These are phyloP conservation scores for Tylopilus intermedius DNA, from an alignment of 768 basidiomycete genomes.

Conservation along the genomic window DNA sequence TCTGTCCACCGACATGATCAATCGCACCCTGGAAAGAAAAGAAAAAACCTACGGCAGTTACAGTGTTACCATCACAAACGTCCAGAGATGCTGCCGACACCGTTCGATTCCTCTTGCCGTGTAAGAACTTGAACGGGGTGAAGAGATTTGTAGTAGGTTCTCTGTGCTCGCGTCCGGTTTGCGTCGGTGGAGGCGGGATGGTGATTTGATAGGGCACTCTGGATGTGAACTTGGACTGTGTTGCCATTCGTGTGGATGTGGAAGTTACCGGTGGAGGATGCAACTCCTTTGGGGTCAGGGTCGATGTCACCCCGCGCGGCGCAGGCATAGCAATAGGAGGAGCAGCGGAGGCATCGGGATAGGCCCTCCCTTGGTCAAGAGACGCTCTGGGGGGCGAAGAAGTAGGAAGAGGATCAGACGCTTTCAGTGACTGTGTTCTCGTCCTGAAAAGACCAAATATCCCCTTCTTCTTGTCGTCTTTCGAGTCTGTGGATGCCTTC, in stretches of 20 bases:
- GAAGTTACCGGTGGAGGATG: conserved; percentile 1
- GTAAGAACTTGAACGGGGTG: conserved; percentile 59
- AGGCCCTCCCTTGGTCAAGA: conserved; percentile 18
- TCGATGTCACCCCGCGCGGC: conserved; percentile 13
- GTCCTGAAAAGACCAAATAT: conserved; percentile 29
- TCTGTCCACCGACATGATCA: conserved; percentile 31
- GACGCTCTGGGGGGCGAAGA: conserved; percentile 18
- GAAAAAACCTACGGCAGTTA: conserved; percentile 45
- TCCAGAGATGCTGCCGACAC: conserved; percentile 73
- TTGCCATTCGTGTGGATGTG: conserved; percentile 5
- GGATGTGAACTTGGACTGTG: conserved; percentile 16
- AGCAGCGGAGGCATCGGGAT: conserved; percentile 5
- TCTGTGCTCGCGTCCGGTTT: conserved; percentile 31
- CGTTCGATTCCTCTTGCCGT: conserved; percentile 55
- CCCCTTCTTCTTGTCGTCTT: conserved; percentile 30
- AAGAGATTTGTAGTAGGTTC: conserved; percentile 46
- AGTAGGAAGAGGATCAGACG: conserved; percentile 20
- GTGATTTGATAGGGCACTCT: conserved; percentile 20
- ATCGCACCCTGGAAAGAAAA: not conserved
- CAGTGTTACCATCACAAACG: conserved; percentile 65
- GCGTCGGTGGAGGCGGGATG: conserved; percentile 33
- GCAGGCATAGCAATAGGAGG: conserved; percentile 2
- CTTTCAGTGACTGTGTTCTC: conserved; percentile 31
- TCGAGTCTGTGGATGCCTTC: conserved; percentile 28
- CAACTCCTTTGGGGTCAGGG: conserved; percentile 18